A percentile compares a stretch with the other conserved stretches of the same genome.
Conservation (phyloP, 352 stramenopile genomes). For the Pythium coloratum region DNA sequence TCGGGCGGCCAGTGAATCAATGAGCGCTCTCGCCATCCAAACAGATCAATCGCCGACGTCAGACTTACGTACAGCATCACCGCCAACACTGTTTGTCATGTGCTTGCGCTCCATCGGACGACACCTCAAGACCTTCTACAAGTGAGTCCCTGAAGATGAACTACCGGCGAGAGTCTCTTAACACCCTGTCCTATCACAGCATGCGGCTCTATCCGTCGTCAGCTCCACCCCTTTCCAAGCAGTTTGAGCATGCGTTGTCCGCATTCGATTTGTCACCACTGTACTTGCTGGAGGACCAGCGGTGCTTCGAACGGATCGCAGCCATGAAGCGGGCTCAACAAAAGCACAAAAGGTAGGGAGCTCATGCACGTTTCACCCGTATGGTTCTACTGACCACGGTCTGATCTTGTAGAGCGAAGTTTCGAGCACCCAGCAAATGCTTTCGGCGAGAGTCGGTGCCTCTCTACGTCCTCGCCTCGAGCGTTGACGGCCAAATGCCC, state of each 20-base stretch:
- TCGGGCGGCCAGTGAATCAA: too few species aligned
- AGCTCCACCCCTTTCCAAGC: slow-evolving; percentile 2
- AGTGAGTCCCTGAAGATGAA: slow-evolving; percentile 3
- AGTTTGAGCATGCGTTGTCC: neutral
- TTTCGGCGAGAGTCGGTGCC: slow-evolving; percentile 1
- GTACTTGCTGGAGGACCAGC: slow-evolving; percentile 15
- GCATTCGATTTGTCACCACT: slow-evolving; percentile 17
- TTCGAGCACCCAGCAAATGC: neutral
- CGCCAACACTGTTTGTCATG: slow-evolving; percentile 10
- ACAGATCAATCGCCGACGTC: too few species aligned
- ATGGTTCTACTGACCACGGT: too few species aligned
- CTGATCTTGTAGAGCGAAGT: neutral
- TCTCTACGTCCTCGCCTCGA: neutral
- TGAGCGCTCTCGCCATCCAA: too few species aligned
- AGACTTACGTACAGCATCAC: neutral
- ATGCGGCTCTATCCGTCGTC: slow-evolving; percentile 12
- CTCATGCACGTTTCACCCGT: too few species aligned
- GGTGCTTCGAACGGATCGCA: slow-evolving; percentile 7
- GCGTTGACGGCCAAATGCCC: neutral
- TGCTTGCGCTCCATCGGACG: slow-evolving; percentile 17
- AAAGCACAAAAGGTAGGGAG: slow-evolving; percentile 1
- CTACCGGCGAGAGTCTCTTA: neutral
- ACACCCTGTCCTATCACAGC: slow-evolving; percentile 2
- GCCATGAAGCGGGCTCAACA: neutral
- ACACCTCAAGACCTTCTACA: slow-evolving; percentile 23